Evolutionary conservation across 805 yeast species (phyloP).

Genomic region (Lipomyces lipofer): DNA sequence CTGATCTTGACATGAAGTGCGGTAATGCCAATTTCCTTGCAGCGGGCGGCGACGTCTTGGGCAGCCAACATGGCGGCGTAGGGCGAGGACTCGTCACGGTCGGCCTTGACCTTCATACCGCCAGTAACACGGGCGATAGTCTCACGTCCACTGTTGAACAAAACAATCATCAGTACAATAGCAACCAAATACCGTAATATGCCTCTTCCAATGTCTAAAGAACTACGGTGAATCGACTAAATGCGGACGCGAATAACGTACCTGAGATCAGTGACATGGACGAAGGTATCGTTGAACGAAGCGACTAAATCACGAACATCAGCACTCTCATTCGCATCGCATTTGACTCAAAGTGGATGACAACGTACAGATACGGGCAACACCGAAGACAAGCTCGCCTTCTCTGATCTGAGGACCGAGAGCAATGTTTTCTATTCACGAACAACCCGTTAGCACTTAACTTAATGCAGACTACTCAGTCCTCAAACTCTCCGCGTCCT

Average conservation of each 20-base stretch:
- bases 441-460: too few species aligned
- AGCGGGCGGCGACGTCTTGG: slow-evolving; percentile 97
- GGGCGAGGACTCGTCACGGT: slow-evolving; percentile 99
- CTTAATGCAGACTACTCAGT: too few species aligned
- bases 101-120: slow-evolving; percentile 99
- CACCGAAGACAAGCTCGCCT: slow-evolving; percentile 99
- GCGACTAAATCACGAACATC: slow-evolving; percentile 51
- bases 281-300: slow-evolving; percentile 99
- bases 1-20: slow-evolving; percentile 99
- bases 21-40: slow-evolving; percentile 99
- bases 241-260: too few species aligned
- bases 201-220: too few species aligned
- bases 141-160: slow-evolving; percentile 82
- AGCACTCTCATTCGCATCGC: too few species aligned
- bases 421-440: slow-evolving; percentile 46
- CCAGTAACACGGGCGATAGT: slow-evolving; percentile 99
- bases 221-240: too few species aligned
- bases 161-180: too few species aligned
- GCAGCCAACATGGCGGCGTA: slow-evolving; percentile 99
- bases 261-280: slow-evolving; percentile 92
- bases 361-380: slow-evolving; percentile 83
- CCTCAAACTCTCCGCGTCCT: too few species aligned
- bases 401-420: slow-evolving; percentile 90
- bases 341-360: too few species aligned
- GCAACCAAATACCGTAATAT: too few species aligned